These are phyloP conservation scores for Cryphonectria naterciae DNA, from an alignment of 2,329 filamentous ascomycete genomes.

Conservation along the genomic window DNA sequence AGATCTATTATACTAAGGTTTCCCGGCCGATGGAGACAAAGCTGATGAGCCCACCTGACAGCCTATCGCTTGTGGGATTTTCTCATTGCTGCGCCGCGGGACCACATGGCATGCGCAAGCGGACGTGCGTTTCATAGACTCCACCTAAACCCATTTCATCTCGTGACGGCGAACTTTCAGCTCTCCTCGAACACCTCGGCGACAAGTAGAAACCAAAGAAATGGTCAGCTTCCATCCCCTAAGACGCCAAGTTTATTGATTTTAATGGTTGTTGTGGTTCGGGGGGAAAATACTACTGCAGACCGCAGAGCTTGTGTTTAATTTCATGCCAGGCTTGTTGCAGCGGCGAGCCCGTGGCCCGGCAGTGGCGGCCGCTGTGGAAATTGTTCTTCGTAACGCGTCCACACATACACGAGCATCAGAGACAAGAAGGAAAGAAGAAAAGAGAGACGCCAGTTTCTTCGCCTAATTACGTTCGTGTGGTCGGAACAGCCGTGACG, in stretches of 20 bases:
- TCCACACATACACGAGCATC: background rate
- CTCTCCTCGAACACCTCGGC: background rate
- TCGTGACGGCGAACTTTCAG: conserved; percentile 15
- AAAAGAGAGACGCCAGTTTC: background rate
- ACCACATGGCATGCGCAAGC: conserved; percentile 14
- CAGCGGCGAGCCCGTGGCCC: conserved; percentile 12
- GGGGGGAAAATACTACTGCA: background rate
- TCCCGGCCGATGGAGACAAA: background rate
- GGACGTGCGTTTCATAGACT: background rate
- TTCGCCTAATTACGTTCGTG: background rate
- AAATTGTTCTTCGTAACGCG: background rate
- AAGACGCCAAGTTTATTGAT: background rate
- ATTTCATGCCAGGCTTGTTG: background rate
- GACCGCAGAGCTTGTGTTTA: background rate
- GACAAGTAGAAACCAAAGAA: background rate
- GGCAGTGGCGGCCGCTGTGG: background rate
- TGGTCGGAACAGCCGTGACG: background rate
- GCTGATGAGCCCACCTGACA: conserved; percentile 1
- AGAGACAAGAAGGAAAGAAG: background rate
- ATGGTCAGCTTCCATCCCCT: background rate
- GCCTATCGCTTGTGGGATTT: conserved; percentile 8
- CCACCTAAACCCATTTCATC: conserved; percentile 1
- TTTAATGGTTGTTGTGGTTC: background rate
- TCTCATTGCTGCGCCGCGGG: background rate
- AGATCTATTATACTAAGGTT: background rate